Evolutionary conservation across 2,329 filamentous ascomycete species (phyloP), one percentile per base, ranked within the genome.

Genomic region (Fusarium sp.): DNA sequence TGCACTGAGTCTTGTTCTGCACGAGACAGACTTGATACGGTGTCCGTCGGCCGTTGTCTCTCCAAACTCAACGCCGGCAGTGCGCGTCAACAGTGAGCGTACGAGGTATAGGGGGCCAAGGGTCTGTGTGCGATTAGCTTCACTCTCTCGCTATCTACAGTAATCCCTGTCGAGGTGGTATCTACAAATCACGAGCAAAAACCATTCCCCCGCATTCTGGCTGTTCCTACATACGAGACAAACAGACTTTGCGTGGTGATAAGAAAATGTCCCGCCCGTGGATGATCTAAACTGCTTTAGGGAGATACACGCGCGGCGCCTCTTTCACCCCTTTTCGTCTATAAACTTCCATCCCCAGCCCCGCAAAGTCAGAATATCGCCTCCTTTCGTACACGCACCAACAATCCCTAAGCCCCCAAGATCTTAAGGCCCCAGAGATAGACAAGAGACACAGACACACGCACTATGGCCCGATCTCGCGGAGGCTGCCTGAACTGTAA

Each of bases 401-500:
- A 36, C 24, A 55, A 57, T 58, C 59, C 58, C 56, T 36, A 36
- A 38, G 34, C 50, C 8, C 13, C 13, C 15, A 17, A 51, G n/a
- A 36, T 51, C 12, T 24, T 15, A 24, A 32, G 22, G 22, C 14
- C 32, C 32, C 41, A 47, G 12, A n/a, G 17, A 22, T 7, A 57
- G 28, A 34, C 32, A 34, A 34, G 22, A 24, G 24, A 24, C 24
- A 24, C 24, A 24, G 24, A 24, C 4, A 18, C 26, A n/a, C 47
- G 41, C 22, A 65, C 12, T 22, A 77, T 77, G 75, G 67, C 64
- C 52, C 66, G 76, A 51, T 78, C 76, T 17, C 74, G 76, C 18
- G 70, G 73, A 57, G 76, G 76, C n/a, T 78, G 76, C 62, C n/a
- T 66, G 48, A 78, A 75, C 59, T 78, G 76, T 71, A 78, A 78